phyloP scores from a whole-genome alignment of 1,284 basidiomycete species.

The Chondrostereum purpureum region DNA sequence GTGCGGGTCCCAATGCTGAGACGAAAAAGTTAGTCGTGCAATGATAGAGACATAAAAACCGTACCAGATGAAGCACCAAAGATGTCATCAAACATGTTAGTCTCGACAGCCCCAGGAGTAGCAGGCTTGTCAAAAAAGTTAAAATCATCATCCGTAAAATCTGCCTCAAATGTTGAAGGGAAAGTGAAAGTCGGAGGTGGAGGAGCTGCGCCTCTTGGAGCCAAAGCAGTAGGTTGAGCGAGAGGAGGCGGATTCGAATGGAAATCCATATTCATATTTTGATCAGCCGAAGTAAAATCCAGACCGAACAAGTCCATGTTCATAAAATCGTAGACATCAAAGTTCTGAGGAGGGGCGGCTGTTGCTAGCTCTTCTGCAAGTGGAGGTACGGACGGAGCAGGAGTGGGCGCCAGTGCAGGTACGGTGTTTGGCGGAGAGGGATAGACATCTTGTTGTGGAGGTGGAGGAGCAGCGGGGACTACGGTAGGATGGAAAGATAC shows the following conservation, averaged over 20 bases:
- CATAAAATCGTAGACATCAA: constrained; percentile 19
- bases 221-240: no score
- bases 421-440: background rate
- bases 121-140: constrained; percentile 58
- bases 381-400: no score
- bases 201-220: no score
- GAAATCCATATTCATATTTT: no score
- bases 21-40: background rate
- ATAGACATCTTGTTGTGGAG: background rate
- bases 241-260: no score
- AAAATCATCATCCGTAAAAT: constrained; percentile 76
- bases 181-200: constrained; percentile 8
- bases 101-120: background rate
- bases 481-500: background rate
- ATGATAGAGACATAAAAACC: background rate
- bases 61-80: background rate
- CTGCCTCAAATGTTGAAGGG: constrained; percentile 41
- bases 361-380: no score
- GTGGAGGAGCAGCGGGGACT: background rate
- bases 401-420: no score
- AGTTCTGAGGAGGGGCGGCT: no score
- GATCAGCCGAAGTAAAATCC: no score
- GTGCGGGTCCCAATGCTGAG: background rate
- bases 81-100: background rate
- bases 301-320: constrained; percentile 20